These are phyloP conservation scores for Sisymbrium irio DNA, from an alignment of 345 rosid genomes.

Conservation along the genomic window DNA sequence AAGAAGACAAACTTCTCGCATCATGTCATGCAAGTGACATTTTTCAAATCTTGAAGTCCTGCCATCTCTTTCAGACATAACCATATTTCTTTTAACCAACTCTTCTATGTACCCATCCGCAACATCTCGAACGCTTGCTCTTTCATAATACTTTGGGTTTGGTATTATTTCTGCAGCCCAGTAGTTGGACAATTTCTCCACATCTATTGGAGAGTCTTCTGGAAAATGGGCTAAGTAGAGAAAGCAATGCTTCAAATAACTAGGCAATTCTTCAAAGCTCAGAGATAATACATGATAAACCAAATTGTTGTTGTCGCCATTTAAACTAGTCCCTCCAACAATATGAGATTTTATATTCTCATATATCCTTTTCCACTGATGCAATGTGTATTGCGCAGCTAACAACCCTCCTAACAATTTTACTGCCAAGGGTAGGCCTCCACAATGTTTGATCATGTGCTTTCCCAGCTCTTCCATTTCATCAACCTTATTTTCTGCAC, in stretches of 20 bases:
- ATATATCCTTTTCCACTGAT: slow-evolving; percentile 8
- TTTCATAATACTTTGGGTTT: background rate
- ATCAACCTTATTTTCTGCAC: background rate
- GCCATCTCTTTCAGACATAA: slow-evolving; percentile 21
- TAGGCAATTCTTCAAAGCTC: background rate
- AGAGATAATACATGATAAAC: background rate
- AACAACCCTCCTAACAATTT: slow-evolving; percentile 12
- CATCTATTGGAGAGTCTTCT: background rate
- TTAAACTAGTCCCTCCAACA: background rate
- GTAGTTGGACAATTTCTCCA: background rate
- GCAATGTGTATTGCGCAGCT: background rate
- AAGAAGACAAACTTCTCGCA: slow-evolving; percentile 26
- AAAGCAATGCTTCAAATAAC: background rate
- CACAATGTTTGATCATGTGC: background rate
- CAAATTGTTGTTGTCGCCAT: background rate
- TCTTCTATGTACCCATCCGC: background rate
- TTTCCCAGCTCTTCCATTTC: slow-evolving; percentile 10
- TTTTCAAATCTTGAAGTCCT: slow-evolving; percentile 1
- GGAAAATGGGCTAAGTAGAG: background rate
- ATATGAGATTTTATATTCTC: slow-evolving; percentile 7
- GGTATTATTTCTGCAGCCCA: background rate
- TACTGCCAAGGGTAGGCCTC: background rate
- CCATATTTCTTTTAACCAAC: slow-evolving; percentile 26
- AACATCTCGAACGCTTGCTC: background rate
- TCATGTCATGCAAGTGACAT: slow-evolving; percentile 24